Conservation (phyloP, 768 basidiomycete species). For the Thelephora ganbajun region DNA sequence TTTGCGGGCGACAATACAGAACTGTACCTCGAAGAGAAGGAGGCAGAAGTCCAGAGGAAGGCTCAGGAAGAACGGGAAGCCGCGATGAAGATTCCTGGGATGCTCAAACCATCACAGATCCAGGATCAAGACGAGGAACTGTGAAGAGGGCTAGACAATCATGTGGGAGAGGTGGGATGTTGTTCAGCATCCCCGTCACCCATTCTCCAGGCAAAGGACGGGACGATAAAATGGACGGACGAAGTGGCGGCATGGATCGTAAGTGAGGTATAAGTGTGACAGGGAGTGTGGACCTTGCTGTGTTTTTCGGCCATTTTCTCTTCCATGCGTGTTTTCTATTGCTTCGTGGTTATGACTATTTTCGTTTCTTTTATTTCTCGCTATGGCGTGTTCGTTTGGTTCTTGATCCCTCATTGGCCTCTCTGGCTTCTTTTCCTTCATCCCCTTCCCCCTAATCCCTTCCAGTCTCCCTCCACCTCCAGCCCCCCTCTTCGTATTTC, state of each 20-base stretch:
- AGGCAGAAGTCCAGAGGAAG: conserved; percentile 60
- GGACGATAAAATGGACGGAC: too few species aligned
- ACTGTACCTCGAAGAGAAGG: conserved; percentile 82
- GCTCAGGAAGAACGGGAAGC: conserved; percentile 69
- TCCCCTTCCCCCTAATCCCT: neutral
- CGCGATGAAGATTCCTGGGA: conserved; percentile 85
- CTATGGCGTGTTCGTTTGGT: neutral
- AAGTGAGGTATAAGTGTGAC: too few species aligned
- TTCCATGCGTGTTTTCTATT: neutral
- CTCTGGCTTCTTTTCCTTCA: neutral
- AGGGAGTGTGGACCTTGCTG: too few species aligned
- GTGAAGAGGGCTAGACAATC: conserved; percentile 14
- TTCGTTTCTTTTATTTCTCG: too few species aligned
- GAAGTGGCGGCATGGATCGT: too few species aligned
- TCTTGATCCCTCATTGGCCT: neutral
- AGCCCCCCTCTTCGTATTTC: too few species aligned
- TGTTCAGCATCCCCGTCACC: too few species aligned
- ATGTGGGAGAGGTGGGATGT: too few species aligned
- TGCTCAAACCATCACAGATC: conserved; percentile 84
- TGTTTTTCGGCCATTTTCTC: neutral
- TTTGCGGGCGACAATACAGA: conserved; percentile 88
- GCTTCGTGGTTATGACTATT: neutral
- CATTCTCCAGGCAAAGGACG: too few species aligned
- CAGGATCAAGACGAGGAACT: conserved; percentile 83
- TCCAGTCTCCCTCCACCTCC: too few species aligned